Conservation (phyloP, 2,329 filamentous ascomycete genomes). For the Alternaria consortialis region DNA sequence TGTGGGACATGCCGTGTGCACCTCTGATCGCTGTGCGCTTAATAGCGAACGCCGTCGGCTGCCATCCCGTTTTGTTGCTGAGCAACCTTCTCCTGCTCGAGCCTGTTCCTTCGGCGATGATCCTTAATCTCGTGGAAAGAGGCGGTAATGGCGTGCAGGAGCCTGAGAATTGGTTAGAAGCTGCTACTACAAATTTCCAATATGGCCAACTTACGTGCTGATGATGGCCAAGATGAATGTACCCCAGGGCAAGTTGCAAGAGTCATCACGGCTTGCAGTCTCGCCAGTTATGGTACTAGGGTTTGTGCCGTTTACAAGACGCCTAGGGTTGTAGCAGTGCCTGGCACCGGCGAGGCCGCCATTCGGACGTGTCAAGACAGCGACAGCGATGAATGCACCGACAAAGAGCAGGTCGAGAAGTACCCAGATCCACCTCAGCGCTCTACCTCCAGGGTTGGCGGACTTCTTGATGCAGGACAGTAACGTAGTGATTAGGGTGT, state of each 20-base stretch:
- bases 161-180: slow-evolving; percentile 30
- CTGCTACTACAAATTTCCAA: background rate
- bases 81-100: slow-evolving; percentile 22
- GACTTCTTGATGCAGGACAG: slow-evolving; percentile 48
- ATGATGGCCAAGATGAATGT: slow-evolving; percentile 57
- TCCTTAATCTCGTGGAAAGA: slow-evolving; percentile 52
- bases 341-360: slow-evolving; percentile 47
- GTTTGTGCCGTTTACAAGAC: slow-evolving; percentile 12
- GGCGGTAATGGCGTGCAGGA: slow-evolving; percentile 56
- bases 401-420: slow-evolving; percentile 50
- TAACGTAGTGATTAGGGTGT: slow-evolving; percentile 53
- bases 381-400: slow-evolving; percentile 56
- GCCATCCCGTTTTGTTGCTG: slow-evolving; percentile 9
- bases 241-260: slow-evolving; percentile 56
- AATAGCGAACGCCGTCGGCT: slow-evolving; percentile 6
- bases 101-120: slow-evolving; percentile 25
- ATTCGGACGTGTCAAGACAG: slow-evolving; percentile 52
- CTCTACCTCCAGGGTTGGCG: slow-evolving; percentile 38
- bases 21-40: background rate
- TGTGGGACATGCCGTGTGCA: too few species aligned
- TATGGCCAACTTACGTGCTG: slow-evolving; percentile 53
- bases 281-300: slow-evolving; percentile 20
- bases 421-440: slow-evolving; percentile 53
- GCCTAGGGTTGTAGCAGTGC: slow-evolving; percentile 39
- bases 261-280: slow-evolving; percentile 29